Evolutionary conservation across 352 stramenopile species (phyloP).

Genomic region (Phytophthora idaei): DNA sequence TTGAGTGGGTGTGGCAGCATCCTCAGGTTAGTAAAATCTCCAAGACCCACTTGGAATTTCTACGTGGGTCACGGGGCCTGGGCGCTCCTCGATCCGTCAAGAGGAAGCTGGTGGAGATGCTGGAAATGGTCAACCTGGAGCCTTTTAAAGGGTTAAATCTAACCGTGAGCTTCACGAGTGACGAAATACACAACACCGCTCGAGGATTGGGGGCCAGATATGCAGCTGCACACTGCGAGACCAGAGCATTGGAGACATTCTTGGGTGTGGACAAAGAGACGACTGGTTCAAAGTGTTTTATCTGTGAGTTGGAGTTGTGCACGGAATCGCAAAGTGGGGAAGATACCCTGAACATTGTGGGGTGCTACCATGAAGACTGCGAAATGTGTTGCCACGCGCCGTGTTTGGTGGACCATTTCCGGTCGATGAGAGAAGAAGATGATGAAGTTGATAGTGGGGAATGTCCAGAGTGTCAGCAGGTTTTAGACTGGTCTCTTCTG

Average conservation of each 20-base stretch:
- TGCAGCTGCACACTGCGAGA: constrained; percentile 42
- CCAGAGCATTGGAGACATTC: constrained; percentile 30
- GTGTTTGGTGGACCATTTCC: constrained; percentile 66
- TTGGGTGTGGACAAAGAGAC: constrained; percentile 1
- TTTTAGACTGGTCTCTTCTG: constrained; percentile 53
- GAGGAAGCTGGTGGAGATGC: constrained; percentile 72
- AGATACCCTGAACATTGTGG: constrained; percentile 12
- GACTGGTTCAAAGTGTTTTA: constrained; percentile 34
- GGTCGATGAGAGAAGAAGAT: constrained; percentile 27
- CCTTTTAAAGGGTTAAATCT: constrained; percentile 58
- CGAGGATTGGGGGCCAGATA: constrained; percentile 40
- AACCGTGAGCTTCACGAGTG: constrained; percentile 58
- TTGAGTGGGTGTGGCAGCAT: constrained; percentile 85
- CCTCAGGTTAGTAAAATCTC: constrained; percentile 62
- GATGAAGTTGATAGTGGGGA: constrained; percentile 26
- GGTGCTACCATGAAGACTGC: constrained; percentile 55
- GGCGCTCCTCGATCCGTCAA: constrained; percentile 65
- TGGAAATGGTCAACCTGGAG: constrained; percentile 63
- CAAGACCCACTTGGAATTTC: constrained; percentile 35
- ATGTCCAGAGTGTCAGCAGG: constrained; percentile 50
- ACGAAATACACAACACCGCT: constrained; percentile 47
- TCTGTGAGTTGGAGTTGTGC: constrained; percentile 47
- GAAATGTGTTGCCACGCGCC: constrained; percentile 47
- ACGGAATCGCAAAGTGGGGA: constrained; percentile 7
- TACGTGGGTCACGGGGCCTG: constrained; percentile 45